Conservation (phyloP, 345 rosid genomes). For the Cardamine chenopodiifolia region DNA sequence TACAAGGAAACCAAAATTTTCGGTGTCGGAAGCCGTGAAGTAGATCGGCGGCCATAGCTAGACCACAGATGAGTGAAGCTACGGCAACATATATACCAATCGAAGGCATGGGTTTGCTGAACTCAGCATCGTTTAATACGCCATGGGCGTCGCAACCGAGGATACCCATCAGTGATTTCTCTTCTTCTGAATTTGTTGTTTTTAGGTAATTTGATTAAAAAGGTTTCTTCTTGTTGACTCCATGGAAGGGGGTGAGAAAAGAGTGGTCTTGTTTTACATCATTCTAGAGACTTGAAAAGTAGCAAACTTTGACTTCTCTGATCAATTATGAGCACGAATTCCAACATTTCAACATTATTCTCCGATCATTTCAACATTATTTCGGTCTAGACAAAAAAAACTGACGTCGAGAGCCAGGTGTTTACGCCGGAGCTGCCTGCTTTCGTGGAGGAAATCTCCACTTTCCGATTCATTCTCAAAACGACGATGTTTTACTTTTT, state of each 20-base stretch:
- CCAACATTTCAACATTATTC: neutral
- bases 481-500: neutral
- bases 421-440: neutral
- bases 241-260: conserved; percentile 2
- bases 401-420: neutral
- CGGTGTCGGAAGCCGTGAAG: conserved; percentile 58
- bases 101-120: conserved; percentile 76
- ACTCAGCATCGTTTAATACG: conserved; percentile 56
- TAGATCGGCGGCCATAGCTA: conserved; percentile 73
- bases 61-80: conserved; percentile 71
- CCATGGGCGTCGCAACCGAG: conserved; percentile 77
- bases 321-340: neutral
- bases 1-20: conserved; percentile 79
- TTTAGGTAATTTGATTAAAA: neutral
- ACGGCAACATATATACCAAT: conserved; percentile 81
- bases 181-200: neutral
- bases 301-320: neutral
- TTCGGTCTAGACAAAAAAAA: neutral
- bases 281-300: neutral
- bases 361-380: neutral
- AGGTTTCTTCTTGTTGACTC: conserved; percentile 1
- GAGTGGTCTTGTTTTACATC: neutral
- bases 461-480: neutral
- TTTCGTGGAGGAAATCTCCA: neutral
- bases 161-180: conserved; percentile 41